Conservation (phyloP, 179 eudicot species). For the Heliamphora pulchella region DNA sequence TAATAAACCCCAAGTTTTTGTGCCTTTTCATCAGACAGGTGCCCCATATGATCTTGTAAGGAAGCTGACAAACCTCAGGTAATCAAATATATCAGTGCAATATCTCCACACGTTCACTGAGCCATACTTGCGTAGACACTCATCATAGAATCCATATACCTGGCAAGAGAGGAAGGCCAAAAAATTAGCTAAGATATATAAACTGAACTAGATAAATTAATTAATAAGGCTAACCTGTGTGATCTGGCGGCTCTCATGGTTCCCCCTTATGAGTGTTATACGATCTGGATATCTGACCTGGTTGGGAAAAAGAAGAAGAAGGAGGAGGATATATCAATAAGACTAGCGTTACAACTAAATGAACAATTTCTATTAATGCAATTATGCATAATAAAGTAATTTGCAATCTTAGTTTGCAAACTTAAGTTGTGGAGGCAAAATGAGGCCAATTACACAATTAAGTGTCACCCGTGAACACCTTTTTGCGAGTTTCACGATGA, state of each 20-base stretch:
- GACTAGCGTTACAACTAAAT: neutral
- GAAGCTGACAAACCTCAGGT: conserved; percentile 60
- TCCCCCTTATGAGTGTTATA: conserved; percentile 84
- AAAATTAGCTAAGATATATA: conserved; percentile 16
- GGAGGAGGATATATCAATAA: neutral
- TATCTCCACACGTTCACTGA: conserved; percentile 96
- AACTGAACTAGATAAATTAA: conserved; percentile 9
- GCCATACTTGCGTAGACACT: conserved; percentile 92
- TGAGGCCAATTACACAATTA: neutral
- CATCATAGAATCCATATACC: conserved; percentile 98
- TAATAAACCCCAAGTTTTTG: neutral
- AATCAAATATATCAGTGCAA: conserved; percentile 94
- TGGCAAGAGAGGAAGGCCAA: conserved; percentile 32
- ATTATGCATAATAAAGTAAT: neutral
- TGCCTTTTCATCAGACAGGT: conserved; percentile 8
- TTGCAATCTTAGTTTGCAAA: neutral
- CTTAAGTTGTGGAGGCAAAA: neutral
- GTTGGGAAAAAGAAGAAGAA: conserved; percentile 1
- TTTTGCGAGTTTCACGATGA: neutral
- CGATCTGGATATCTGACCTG: conserved; percentile 97
- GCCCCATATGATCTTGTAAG: conserved; percentile 10
- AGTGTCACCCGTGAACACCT: neutral
- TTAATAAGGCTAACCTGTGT: conserved; percentile 54
- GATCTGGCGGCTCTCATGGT: conserved; percentile 93
- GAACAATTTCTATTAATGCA: neutral